These are phyloP conservation scores for Primulina tabacum DNA, from an alignment of 257 asterid species.

Conservation along the genomic window DNA sequence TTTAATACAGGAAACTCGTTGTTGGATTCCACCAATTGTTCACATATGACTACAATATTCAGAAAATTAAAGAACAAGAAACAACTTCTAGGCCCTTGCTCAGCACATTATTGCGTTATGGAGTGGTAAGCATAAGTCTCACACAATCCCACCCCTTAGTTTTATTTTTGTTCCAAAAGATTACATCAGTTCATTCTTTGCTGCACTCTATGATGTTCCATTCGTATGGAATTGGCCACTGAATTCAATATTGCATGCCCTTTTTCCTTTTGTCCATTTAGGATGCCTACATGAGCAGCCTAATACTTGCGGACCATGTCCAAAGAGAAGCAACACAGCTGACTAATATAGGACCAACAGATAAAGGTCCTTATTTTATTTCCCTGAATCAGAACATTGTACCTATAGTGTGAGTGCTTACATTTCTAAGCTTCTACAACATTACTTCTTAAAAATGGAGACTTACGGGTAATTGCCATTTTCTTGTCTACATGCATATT, in stretches of 20 bases:
- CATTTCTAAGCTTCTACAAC: not conserved
- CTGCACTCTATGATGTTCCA: not conserved
- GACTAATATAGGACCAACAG: slow-evolving; percentile 10
- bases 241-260: not conserved
- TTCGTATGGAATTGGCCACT: not conserved
- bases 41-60: no score
- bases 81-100: no score
- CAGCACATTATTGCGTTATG: no score
- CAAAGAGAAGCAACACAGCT: slow-evolving; percentile 14
- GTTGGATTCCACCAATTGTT: no score
- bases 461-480: not conserved
- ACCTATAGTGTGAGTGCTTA: slow-evolving; percentile 36
- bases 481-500: not conserved
- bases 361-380: slow-evolving; percentile 40
- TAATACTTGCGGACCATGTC: slow-evolving; percentile 18
- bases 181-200: not conserved
- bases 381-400: slow-evolving; percentile 28
- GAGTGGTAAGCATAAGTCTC: no score
- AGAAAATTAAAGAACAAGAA: no score
- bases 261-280: slow-evolving; percentile 19
- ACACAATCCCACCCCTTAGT: no score
- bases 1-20: no score
- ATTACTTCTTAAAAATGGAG: not conserved
- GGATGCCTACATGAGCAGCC: slow-evolving; percentile 51
- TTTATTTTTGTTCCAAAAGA: not conserved